Conservation (phyloP, 2,329 filamentous ascomycete genomes). For the Ceratocystis lukuohia region DNA sequence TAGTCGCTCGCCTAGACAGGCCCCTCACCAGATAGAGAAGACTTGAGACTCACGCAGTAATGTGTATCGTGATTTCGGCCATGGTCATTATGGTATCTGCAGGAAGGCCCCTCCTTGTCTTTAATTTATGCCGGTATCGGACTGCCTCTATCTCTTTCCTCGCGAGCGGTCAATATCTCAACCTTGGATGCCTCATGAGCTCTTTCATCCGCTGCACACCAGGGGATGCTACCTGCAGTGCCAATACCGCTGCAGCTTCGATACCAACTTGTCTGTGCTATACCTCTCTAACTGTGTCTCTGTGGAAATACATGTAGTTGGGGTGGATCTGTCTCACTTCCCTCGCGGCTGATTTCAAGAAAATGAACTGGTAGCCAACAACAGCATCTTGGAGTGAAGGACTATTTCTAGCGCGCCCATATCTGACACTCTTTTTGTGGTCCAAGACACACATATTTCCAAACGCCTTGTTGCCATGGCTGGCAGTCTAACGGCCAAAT, state of each 20-base stretch:
- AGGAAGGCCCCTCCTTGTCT: too few relatives aligned
- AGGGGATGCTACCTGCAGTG: constrained; percentile 31
- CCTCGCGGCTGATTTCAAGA: too few relatives aligned
- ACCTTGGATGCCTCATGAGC: constrained; percentile 22
- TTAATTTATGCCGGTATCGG: too few relatives aligned
- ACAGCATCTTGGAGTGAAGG: constrained; percentile 26
- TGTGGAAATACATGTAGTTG: too few relatives aligned
- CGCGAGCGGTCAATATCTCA: neutral
- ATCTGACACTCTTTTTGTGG: constrained; percentile 31
- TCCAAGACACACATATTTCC: constrained; percentile 34
- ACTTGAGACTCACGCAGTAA: too few relatives aligned
- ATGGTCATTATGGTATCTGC: too few relatives aligned
- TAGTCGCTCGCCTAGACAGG: too few relatives aligned
- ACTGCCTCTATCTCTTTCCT: too few relatives aligned
- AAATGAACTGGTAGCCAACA: neutral
- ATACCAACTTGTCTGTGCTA: constrained; percentile 40
- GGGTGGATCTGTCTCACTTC: too few relatives aligned
- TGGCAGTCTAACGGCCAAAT: constrained; percentile 40
- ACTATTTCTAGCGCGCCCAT: constrained; percentile 34
- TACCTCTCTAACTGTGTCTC: constrained; percentile 28
- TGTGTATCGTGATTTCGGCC: too few relatives aligned
- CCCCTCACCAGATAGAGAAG: too few relatives aligned
- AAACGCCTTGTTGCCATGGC: constrained; percentile 26
- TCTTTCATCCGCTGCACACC: constrained; percentile 33
- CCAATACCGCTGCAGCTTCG: constrained; percentile 40